Conservation (phyloP, 805 yeast species). For the Saturnispora diversa region DNA sequence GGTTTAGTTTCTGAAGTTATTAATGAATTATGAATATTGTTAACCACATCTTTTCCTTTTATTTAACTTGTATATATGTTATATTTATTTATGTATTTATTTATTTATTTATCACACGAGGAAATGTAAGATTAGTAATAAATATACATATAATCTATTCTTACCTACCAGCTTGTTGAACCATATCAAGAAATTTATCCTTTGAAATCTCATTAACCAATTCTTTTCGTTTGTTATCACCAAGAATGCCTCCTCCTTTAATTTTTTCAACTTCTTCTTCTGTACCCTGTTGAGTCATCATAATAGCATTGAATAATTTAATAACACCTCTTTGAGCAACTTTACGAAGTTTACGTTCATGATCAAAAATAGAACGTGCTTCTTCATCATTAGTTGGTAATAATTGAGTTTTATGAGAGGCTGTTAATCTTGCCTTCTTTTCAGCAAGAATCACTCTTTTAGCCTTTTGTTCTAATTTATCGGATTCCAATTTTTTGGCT, state of each 20-base stretch:
- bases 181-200: conserved; percentile 82
- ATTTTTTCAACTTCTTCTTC: conserved; percentile 41
- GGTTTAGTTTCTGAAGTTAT: conserved; percentile 25
- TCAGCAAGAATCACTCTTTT: conserved; percentile 61
- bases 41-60: no score
- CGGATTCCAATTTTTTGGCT: conserved; percentile 65
- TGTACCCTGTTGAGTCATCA: conserved; percentile 71
- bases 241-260: conserved; percentile 25
- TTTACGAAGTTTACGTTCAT: conserved; percentile 64
- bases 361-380: conserved; percentile 38
- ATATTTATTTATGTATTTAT: conserved; percentile 5
- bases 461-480: conserved; percentile 79
- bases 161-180: conserved; percentile 61
- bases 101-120: neutral
- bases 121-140: neutral
- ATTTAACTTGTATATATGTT: conserved; percentile 4
- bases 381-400: conserved; percentile 54
- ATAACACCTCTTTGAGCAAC: conserved; percentile 39
- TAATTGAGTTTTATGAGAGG: conserved; percentile 58
- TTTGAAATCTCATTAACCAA: conserved; percentile 73
- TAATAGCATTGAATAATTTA: conserved; percentile 26
- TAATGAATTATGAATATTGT: conserved; percentile 19
- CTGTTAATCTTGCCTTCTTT: conserved; percentile 57
- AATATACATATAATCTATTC: neutral
- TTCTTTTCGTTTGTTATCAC: conserved; percentile 44